Evolutionary conservation across 768 basidiomycete genomes (phyloP).

Genomic region (Pholiota conissans): DNA sequence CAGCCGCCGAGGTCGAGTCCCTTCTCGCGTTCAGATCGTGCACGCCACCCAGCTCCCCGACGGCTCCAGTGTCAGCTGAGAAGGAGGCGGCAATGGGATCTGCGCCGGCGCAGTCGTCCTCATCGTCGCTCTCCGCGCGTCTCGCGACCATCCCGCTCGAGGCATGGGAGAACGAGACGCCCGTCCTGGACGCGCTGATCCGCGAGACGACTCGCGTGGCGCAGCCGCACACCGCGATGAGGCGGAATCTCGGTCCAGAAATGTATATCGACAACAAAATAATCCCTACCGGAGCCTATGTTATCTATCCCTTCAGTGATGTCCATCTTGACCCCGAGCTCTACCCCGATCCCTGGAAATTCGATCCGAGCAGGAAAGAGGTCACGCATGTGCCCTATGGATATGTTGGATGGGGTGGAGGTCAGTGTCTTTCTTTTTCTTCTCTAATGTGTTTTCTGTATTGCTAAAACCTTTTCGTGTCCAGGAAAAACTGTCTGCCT

Average conservation of each 20-base stretch:
- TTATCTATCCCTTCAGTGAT: slow-evolving; percentile 79
- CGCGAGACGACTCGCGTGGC: slow-evolving; percentile 77
- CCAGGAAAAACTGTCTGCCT: slow-evolving; percentile 71
- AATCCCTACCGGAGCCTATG: slow-evolving; percentile 73
- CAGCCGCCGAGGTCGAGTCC: slow-evolving; percentile 56
- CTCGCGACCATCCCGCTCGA: slow-evolving; percentile 64
- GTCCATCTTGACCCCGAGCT: slow-evolving; percentile 72
- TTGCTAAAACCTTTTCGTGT: slow-evolving; percentile 14
- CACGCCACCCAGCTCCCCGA: slow-evolving; percentile 16
- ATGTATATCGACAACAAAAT: slow-evolving; percentile 66
- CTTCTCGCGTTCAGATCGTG: slow-evolving; percentile 47
- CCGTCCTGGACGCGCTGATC: slow-evolving; percentile 71
- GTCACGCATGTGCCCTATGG: slow-evolving; percentile 46
- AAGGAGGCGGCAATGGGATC: too few relatives aligned
- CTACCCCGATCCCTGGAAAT: slow-evolving; percentile 78
- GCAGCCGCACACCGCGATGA: slow-evolving; percentile 80
- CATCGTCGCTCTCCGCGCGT: slow-evolving; percentile 28
- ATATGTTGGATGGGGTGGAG: slow-evolving; percentile 81
- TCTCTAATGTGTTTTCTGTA: slow-evolving; percentile 2
- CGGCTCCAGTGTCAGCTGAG: slow-evolving; percentile 9
- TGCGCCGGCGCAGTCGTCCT: slow-evolving; percentile 1
- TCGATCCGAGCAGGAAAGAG: slow-evolving; percentile 62
- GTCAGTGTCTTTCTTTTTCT: slow-evolving; percentile 40
- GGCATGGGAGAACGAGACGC: slow-evolving; percentile 70
- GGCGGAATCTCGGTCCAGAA: slow-evolving; percentile 75